A percentile compares a stretch with the other conserved stretches of the same genome.
phyloP scores from a whole-genome alignment of 2,329 filamentous ascomycete species.

The Xylaria sp. region DNA sequence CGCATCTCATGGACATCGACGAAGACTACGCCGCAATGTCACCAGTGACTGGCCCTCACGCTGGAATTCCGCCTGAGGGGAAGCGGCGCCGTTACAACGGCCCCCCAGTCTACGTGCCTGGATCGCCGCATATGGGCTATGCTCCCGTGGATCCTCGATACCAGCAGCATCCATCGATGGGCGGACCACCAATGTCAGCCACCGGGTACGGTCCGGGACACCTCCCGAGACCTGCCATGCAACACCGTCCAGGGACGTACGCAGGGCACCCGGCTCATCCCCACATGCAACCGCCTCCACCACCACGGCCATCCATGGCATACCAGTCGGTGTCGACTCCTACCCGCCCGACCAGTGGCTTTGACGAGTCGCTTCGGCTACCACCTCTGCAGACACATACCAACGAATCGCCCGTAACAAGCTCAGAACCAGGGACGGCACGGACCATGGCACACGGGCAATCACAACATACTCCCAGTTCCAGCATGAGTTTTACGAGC shows the following conservation, averaged over 20 bases:
- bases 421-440: constrained; percentile 34
- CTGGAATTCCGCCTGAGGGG: constrained; percentile 43
- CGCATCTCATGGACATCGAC: constrained; percentile 54
- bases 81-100: constrained; percentile 52
- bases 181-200: constrained; percentile 43
- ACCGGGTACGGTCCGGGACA: constrained; percentile 47
- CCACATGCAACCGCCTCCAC: constrained; percentile 68
- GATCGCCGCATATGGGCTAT: constrained; percentile 57
- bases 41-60: constrained; percentile 39
- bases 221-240: constrained; percentile 43
- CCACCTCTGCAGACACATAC: constrained; percentile 63
- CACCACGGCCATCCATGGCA: constrained; percentile 59
- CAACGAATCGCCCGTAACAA: constrained; percentile 46
- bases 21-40: constrained; percentile 53
- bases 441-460: constrained; percentile 30
- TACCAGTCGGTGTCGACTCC: constrained; percentile 49
- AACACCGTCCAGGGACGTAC: constrained; percentile 37
- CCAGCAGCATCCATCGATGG: constrained; percentile 46
- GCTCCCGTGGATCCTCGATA: constrained; percentile 48
- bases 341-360: constrained; percentile 58
- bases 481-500: constrained; percentile 40
- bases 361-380: constrained; percentile 65
- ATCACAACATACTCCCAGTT: constrained; percentile 25
- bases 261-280: constrained; percentile 33
- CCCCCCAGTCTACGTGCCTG: constrained; percentile 46